Evolutionary conservation across 2,329 filamentous ascomycete species (phyloP), one percentile per base, ranked within the genome.

Genomic region (Fusarium incarnatum): DNA sequence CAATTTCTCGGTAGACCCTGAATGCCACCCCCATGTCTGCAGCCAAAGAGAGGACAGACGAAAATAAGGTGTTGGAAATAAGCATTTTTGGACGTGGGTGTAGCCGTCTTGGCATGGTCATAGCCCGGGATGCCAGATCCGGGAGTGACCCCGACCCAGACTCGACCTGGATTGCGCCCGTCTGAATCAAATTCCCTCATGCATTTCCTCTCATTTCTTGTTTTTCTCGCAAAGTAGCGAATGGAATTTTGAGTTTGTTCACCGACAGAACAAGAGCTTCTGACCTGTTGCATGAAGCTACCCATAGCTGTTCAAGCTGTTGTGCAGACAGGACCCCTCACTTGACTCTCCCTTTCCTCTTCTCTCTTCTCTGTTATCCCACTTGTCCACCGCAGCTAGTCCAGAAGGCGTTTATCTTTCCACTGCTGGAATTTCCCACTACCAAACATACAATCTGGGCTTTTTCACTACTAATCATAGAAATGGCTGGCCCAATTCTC

Each of bases 61-160:
- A 34, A 46, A 68, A 53, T 62, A 66, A 69, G 61, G 60, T 66
- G 28, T 41, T 67, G 20, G 46, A 61, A 59, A 57, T 60, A 56
- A 68, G 55, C 55, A 64, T 70, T 58, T 58, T 66, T 53, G 56
- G 32, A 67, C 69, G 42, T 70, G 69, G 69, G 61, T 32, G 69
- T 60, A 72, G 65, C 69, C 69, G 69, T 60, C 68, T 72, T 72
- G 69, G 69, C 69, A 70, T 58, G 30, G 53, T 37, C 53, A 48
- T 56, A 56, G 30, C 42, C 49, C 66, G 45, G 67, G 49, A 54
- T 70, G 46, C 67, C 65, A 53, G 41, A 56, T 66, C 28, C 54
- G 65, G 68, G 50, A 56, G 44, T 58, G n/a, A n/a, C n/a, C n/a
- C n/a, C n/a, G n/a, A n/a, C n/a, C n/a, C n/a, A n/a, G n/a, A n/a